Base-by-base conservation (phyloP, 352 stramenopile species). In the Globisporangium paroecandrum region DNA sequence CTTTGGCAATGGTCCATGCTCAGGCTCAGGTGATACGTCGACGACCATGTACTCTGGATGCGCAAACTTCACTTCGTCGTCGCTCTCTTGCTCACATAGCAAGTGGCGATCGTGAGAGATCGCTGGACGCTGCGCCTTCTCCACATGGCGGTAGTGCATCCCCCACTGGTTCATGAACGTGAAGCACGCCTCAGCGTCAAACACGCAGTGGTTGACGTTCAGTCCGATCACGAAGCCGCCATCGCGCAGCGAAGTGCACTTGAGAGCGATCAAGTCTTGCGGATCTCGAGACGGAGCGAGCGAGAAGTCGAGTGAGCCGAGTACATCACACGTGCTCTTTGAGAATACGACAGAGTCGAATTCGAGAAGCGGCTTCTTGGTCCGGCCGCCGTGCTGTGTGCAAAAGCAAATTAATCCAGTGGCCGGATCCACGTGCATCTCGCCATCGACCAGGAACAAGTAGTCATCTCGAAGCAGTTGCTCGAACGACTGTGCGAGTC, bases 11-110 rank as follows among this genome's bases (percentile, higher is more conserved):
- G 12, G 36, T 4, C 8, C 6, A 2, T 20, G 24, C 13, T 47
- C 36, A 20, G 22, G 7, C 24, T 13, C 3, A 13, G n/a, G n/a
- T 15, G 34, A 29, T 8, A 24, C 15, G 13, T 22, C 10, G 34
- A 51, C 27, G 43, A 64, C 4, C 7, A 10, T 68, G 66, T 68
- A 71, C 62, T 71, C 66, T 32, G 60, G 51, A 41, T 71, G 66
- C 4, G 46, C 59, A 25, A 71, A 54, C 24, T 41, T 32, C 27
- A 56, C 43, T 6, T 15, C 12, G 7, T 24, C 5, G 10, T 20
- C 15, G 13, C 43, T 22, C 27, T 27, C 29, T 38, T 53, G 9
- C 5, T 18, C 54, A 20, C 41, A 47, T 22, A 71, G 53, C 53
- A 68, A 29, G 15, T 38, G 38, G 2, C 66, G 51, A 12, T 62